phyloP scores from a whole-genome alignment of 2,329 filamentous ascomycete genomes.

The Diaporthe vexans region DNA sequence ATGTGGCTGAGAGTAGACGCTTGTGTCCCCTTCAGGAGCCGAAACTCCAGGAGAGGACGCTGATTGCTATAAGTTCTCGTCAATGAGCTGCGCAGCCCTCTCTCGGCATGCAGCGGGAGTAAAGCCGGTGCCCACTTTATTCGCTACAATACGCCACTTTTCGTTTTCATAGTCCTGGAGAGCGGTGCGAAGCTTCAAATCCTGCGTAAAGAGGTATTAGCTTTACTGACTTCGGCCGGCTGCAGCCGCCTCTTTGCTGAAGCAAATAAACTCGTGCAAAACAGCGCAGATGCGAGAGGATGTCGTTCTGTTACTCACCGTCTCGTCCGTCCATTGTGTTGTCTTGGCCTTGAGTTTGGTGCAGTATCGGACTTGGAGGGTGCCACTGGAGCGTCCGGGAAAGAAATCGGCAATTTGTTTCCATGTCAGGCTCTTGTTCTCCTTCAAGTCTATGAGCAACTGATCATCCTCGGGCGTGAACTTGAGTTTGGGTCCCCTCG shows the following conservation, averaged over 20 bases:
- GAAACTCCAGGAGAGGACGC: conserved; percentile 64
- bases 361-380: conserved; percentile 93
- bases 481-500: conserved; percentile 90
- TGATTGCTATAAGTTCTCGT: conserved; percentile 68
- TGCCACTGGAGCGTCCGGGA: conserved; percentile 89
- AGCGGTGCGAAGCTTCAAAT: conserved; percentile 81
- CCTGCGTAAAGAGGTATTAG: conserved; percentile 60
- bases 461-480: conserved; percentile 95
- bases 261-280: neutral
- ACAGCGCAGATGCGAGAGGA: neutral
- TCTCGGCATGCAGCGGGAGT: conserved; percentile 90
- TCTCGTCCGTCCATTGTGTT: conserved; percentile 93
- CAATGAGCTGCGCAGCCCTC: conserved; percentile 75
- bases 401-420: conserved; percentile 99
- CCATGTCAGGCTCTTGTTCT: conserved; percentile 95
- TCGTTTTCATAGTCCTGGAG: conserved; percentile 91
- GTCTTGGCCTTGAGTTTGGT: conserved; percentile 96
- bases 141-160: conserved; percentile 92
- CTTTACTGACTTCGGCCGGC: neutral
- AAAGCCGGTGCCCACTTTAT: conserved; percentile 91
- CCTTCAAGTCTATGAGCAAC: conserved; percentile 89
- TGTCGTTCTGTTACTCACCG: conserved; percentile 69
- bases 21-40: conserved; percentile 63
- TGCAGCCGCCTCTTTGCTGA: no score
- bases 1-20: conserved; percentile 53